A percentile compares a stretch with the other conserved stretches of the same genome.
These are phyloP conservation scores for Leccinum fibrillosum DNA, from an alignment of 768 basidiomycete genomes.

Conservation along the genomic window DNA sequence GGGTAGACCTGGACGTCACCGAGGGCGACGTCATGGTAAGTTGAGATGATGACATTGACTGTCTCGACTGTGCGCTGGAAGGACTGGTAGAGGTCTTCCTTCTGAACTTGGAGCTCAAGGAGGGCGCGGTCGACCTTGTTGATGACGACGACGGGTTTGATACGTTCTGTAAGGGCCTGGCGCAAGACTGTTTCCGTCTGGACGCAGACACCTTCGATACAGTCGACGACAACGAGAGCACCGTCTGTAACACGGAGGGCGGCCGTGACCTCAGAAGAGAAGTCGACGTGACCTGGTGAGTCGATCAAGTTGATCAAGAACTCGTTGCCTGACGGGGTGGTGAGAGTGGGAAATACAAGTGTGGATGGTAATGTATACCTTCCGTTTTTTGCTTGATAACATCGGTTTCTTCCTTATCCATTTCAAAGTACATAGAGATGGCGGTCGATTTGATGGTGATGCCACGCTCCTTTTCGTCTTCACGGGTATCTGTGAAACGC, in stretches of 20 bases:
- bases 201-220: constrained; percentile 98
- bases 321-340: constrained; percentile 60
- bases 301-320: constrained; percentile 99
- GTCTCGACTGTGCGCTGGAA: constrained; percentile 97
- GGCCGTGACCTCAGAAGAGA: constrained; percentile 99
- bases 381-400: constrained; percentile 93
- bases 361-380: constrained; percentile 44
- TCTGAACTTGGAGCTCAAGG: constrained; percentile 94
- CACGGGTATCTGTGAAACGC: constrained; percentile 96
- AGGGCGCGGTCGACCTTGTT: constrained; percentile 99
- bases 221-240: constrained; percentile 99
- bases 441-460: constrained; percentile 99
- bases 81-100: constrained; percentile 96
- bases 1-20: constrained; percentile 99
- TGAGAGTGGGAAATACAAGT: neutral
- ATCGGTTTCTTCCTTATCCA: constrained; percentile 81
- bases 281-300: constrained; percentile 99
- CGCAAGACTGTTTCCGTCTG: constrained; percentile 99
- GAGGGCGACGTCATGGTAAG: constrained; percentile 89
- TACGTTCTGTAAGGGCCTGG: constrained; percentile 95
- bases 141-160: constrained; percentile 99
- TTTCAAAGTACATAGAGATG: constrained; percentile 99
- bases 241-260: constrained; percentile 99
- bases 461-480: constrained; percentile 99
- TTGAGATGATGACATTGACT: constrained; percentile 98